Percentiles rank a stretch among this genome's conserved stretches.
Conservation (phyloP, 306 rosid species). For the cucumber (Cucumis sativus) region Cucumber_9930_V3 NC_026655.2:16561001-16561500, state of each 20-base stretch:
- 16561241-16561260: conserved; percentile 31
- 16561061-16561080: not conserved
- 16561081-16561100: not conserved
- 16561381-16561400: no score
- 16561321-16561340: no score
- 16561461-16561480: no score
- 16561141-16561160: conserved; percentile 2
- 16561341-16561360: no score
- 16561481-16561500: no score
- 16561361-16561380: no score
- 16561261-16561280: conserved; percentile 5
- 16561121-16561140: not conserved
- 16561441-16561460: no score
- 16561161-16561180: conserved; percentile 14
- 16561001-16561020: not conserved
- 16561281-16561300: not conserved
- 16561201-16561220: not conserved
- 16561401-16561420: no score
- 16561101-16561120: not conserved
- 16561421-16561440: no score
- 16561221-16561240: not conserved
- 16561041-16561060: not conserved
- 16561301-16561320: not conserved
- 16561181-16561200: not conserved
- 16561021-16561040: conserved; percentile 8